Evolutionary conservation across 2,329 filamentous ascomycete genomes (phyloP), one percentile per base, ranked within the genome.

Genomic region (Ascochyta pisi): DNA sequence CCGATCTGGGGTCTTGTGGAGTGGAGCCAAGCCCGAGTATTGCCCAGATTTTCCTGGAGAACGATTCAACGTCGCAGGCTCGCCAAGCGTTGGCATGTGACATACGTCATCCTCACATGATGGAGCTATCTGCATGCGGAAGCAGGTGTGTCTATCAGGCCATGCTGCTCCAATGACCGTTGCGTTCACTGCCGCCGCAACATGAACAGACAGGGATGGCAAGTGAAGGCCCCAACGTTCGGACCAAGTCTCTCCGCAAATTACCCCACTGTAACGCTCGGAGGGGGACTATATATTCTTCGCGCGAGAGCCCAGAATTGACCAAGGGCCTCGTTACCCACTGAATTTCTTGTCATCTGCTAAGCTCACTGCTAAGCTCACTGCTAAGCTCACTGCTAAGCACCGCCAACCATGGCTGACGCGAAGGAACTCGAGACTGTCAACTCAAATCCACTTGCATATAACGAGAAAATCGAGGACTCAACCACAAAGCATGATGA

Each of bases 51-150:
- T 38, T 24, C 26, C 33, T 22, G 29, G 33, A 53, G 39, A 38
- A 38, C 24, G 24, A 42, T 23, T 6, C 26, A 42, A 35, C 27
- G 42, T 52, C 38, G 31, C 50, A 52, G 22, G 43, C 19, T 23
- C 22, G 53, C 53, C 53, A 56, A 56, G 53, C 29, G 42, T 51
- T 43, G 42, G 47, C 43, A 56, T 56, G 47, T 50, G 47, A 56
- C 47, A 42, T 51, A 56, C 53, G 53, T 56, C 53, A 56, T 50
- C 26, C 23, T 56, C 53, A 39, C 31, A 39, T 46, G 47, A 43
- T 4, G 13, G 41, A 41, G n/a, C 33, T 41, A 31, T 31, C 53
- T 48, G 22, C 42, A 51, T 51, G 15, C 22, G 42, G 53, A 6
- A 51, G 50, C 35, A 19, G 10, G n/a, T 13, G 3, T 47, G 53